These are phyloP conservation scores for Nothopassalora personata DNA, from an alignment of 2,329 filamentous ascomycete species.

Conservation along the genomic window DNA sequence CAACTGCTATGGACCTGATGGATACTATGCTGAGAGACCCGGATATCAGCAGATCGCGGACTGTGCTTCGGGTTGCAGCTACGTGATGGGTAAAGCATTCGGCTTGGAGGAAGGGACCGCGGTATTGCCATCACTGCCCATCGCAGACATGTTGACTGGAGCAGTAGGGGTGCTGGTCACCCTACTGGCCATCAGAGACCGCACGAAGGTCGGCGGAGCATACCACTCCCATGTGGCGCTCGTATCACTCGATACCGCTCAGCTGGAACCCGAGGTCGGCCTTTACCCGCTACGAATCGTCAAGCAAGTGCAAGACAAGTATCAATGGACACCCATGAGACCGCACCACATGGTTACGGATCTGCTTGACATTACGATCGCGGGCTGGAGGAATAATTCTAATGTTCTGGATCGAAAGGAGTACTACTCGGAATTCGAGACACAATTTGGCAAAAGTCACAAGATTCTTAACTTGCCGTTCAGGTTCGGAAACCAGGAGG, in stretches of 20 bases:
- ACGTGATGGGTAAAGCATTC: conserved; percentile 13
- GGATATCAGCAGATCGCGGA: conserved; percentile 53
- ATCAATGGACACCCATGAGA: conserved; percentile 27
- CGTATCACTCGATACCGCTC: conserved; percentile 30
- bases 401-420: conserved; percentile 20
- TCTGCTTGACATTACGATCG: conserved; percentile 26
- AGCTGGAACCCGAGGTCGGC: conserved; percentile 32
- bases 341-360: conserved; percentile 30
- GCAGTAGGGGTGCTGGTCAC: conserved; percentile 20
- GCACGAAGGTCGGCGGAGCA: conserved; percentile 31
- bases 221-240: conserved; percentile 34
- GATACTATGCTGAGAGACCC: conserved; percentile 42
- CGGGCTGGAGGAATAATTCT: conserved; percentile 27
- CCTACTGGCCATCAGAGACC: conserved; percentile 27
- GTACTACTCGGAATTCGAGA: conserved; percentile 20
- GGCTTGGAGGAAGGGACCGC: conserved; percentile 20
- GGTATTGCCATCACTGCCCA: conserved; percentile 16
- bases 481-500: conserved; percentile 16
- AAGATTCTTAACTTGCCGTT: conserved; percentile 27
- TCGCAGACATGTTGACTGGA: conserved; percentile 18
- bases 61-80: conserved; percentile 26
- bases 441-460: conserved; percentile 24
- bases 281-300: conserved; percentile 29
- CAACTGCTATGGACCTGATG: conserved; percentile 52
- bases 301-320: conserved; percentile 25